Evolutionary conservation across 106 monocot genomes (phyloP), one percentile per base, ranked within the genome.

Genomic region (Acorus calamus): DNA sequence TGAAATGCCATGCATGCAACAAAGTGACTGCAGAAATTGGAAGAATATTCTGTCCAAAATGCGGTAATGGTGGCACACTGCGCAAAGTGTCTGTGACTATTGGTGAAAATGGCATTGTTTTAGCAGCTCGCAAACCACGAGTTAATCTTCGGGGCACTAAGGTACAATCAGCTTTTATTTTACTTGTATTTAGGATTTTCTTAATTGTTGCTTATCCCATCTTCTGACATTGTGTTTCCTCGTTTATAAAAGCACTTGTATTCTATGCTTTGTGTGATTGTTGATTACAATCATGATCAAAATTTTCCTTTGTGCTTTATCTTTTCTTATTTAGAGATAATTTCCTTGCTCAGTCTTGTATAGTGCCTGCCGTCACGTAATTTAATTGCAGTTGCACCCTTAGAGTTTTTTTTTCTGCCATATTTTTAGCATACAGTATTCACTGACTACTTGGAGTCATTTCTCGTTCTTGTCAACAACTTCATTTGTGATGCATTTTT

Each of bases 1-100:
- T 98, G 66, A 98, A 79, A 77, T 98, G 96, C 47, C 96, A 98
- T 77, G 96, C 96, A 44, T 98, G 96, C 73, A 80, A 85, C 59
- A 87, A 83, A 61, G 83, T 98, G 69, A 91, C 91, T 11, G 76
- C 84, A 52, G 96, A 98, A 68, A 83, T 85, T 55, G 96, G 96
- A 44, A 80, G 85, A 53, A 83, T 98, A 70, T 98, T 98, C 74
- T 98, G 96, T 60, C 96, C 96, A 53, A 90, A 98, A 66, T 98
- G 96, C 69, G 96, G 96, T 14, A 98, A 91, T 73, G 96, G 96
- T 55, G 96, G 96, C 53, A 98, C 96, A 10, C 59, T 98, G 60
- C 78, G 96, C 11, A 98, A 91, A 60, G 96, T 98, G 8, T 98
- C 96, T 47, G 83, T 88, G n/a, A 91, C 87, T 50, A 83, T 98